Evolutionary conservation across 805 yeast genomes (phyloP).

Genomic region (Sugiyamaella marilandica): DNA sequence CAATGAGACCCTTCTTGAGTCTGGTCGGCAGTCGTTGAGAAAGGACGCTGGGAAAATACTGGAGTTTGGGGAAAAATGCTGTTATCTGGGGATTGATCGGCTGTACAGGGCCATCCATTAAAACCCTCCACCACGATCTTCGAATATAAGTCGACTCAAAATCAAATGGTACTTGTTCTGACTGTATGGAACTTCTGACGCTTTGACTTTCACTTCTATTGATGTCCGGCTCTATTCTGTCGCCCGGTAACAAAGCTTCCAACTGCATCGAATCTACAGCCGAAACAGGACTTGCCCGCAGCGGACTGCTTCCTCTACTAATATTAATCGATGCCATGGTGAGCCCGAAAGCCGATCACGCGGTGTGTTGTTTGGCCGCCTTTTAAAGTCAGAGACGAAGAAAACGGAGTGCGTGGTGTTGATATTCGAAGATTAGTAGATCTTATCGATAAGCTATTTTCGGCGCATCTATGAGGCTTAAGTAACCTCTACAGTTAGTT

Average conservation of each 20-base stretch:
- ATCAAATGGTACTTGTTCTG: neutral
- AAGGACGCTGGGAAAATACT: conserved; percentile 16
- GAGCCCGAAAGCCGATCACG: neutral
- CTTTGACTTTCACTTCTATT: neutral
- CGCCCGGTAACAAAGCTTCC: neutral
- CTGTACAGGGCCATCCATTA: conserved; percentile 20
- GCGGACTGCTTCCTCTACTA: neutral
- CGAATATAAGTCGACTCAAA: neutral
- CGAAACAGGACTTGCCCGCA: neutral
- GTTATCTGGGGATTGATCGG: conserved; percentile 19
- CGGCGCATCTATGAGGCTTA: neutral
- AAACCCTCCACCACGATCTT: conserved; percentile 12
- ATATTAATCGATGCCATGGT: neutral
- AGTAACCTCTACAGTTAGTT: neutral
- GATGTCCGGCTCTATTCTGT: neutral
- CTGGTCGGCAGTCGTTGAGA: neutral
- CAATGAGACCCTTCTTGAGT: neutral
- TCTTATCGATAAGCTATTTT: neutral
- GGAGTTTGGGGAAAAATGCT: conserved; percentile 12
- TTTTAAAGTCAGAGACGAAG: no score
- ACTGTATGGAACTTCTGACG: neutral
- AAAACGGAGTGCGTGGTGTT: no score
- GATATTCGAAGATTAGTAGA: neutral
- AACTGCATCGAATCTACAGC: neutral
- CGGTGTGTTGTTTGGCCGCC: no score